Evolutionary conservation across 2,329 filamentous ascomycete species (phyloP), one percentile per base, ranked within the genome.

Genomic region (Ophiostoma montium): DNA sequence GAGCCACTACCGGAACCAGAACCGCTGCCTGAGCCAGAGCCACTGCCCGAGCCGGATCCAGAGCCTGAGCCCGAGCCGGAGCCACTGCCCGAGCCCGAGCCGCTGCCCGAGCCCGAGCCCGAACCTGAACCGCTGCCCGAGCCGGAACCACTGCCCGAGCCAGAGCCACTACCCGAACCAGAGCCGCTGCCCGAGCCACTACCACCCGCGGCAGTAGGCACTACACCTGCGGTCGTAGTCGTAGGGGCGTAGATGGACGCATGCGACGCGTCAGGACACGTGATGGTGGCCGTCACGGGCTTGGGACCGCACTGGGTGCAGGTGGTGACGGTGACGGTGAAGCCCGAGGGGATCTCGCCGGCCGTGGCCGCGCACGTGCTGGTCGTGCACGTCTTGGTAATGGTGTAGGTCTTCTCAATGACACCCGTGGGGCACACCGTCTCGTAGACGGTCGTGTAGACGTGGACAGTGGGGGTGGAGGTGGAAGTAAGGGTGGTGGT

Each of bases 341-440:
- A 56, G 50, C 49, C 55, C 11, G 47, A 3, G 3, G 55, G 55
- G 1, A 54, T 6, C 46, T 53, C 53, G n/a, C 23, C 30, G 1
- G 16, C 12, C 0, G 44, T 46, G 47, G 21, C 23, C 1, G 51
- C 35, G 50, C 54, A 56, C 13, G 54, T 52, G 2, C 49, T n/a
- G 8, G 44, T 7, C 30, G 48, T 47, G n/a, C 55, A 56, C 11
- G 53, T 54, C 52, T 56, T 55, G 35, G 55, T 56, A 39, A 56
- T 46, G 27, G 52, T 56, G 53, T 56, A 56, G 7, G 55, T 55
- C 46, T 47, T 50, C 23, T 52, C 43, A 11, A 36, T 23, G 4
- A 51, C 3, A 11, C 54, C 53, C 5, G 48, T 50, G 2, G 51
- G 18, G 49, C 54, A 55, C 16, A 55, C 30, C 1, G 39, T 33